Percentiles rank a stretch among this genome's conserved stretches.
Evolutionary conservation across 2,329 filamentous ascomycete species (phyloP).

Genomic region (Domatiomyces globalis): DNA sequence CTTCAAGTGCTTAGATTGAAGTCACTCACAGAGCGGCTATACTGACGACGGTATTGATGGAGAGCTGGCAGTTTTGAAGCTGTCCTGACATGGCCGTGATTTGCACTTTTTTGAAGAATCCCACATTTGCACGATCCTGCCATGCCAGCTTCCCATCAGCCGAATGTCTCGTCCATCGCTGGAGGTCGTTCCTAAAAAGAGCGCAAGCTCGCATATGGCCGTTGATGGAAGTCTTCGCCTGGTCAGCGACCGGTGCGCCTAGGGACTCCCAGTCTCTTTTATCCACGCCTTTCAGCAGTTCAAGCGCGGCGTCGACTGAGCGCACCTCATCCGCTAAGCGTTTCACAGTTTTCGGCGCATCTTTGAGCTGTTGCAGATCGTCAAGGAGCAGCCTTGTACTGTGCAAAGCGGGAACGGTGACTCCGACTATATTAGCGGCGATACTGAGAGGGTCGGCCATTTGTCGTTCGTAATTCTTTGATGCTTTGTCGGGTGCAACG

Average conservation of each 20-base stretch:
- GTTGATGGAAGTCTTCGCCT: constrained; percentile 21
- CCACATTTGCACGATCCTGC: background rate
- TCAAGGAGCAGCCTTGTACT: constrained; percentile 21
- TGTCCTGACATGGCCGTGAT: constrained; percentile 1
- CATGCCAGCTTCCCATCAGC: background rate
- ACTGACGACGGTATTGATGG: background rate
- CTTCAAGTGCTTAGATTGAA: background rate
- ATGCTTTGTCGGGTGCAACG: background rate
- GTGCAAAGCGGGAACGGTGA: constrained; percentile 22
- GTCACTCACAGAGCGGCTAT: constrained; percentile 1
- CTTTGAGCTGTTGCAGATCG: constrained; percentile 22
- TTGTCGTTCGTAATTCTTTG: background rate
- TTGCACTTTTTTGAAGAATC: constrained; percentile 1
- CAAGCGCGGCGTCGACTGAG: constrained; percentile 21
- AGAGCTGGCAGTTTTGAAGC: background rate
- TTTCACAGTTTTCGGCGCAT: constrained; percentile 23
- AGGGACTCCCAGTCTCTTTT: constrained; percentile 20
- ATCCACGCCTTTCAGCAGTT: constrained; percentile 12
- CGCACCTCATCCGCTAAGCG: constrained; percentile 21
- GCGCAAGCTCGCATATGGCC: constrained; percentile 20
- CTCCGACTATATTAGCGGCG: constrained; percentile 21
- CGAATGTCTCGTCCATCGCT: background rate
- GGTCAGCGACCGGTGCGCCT: constrained; percentile 11
- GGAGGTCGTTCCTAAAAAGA: background rate
- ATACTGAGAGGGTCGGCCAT: constrained; percentile 22